phyloP scores from a whole-genome alignment of 192 early-diverging fungal species.

The Gorgonomyces haynaldii region DNA sequence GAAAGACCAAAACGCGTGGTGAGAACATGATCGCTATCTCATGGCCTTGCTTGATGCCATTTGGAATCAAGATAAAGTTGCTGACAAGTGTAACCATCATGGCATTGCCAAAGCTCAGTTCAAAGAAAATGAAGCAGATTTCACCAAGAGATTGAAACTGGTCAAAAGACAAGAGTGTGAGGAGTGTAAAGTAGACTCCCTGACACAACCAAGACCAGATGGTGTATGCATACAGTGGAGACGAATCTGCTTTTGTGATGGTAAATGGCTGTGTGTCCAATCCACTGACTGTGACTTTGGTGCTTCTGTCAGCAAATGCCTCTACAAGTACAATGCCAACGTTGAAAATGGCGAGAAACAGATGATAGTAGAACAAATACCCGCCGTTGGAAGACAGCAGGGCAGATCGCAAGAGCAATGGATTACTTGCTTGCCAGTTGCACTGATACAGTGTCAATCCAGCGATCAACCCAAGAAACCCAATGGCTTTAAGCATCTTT shows the following conservation, averaged over 20 bases:
- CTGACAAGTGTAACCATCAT: slow-evolving; percentile 1
- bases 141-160: neutral
- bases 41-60: neutral
- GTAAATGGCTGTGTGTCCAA: slow-evolving; percentile 2
- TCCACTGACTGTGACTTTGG: too few relatives aligned
- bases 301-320: too few relatives aligned
- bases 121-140: neutral
- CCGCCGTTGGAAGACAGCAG: too few relatives aligned
- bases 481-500: too few relatives aligned
- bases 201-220: slow-evolving; percentile 1
- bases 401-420: too few relatives aligned
- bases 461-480: too few relatives aligned
- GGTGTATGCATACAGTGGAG: neutral
- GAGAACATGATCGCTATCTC: too few relatives aligned
- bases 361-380: too few relatives aligned
- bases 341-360: too few relatives aligned
- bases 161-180: neutral
- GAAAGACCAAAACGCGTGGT: neutral
- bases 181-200: neutral
- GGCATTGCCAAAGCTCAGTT: neutral
- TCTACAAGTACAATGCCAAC: too few relatives aligned
- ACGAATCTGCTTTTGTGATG: neutral
- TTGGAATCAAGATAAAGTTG: neutral
- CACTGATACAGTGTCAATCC: too few relatives aligned
- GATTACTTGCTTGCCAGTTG: too few relatives aligned